Percentiles rank a stretch among this genome's conserved stretches.
Evolutionary conservation across 2,329 filamentous ascomycete species (phyloP).

Genomic region (Alternaria infectoria): DNA sequence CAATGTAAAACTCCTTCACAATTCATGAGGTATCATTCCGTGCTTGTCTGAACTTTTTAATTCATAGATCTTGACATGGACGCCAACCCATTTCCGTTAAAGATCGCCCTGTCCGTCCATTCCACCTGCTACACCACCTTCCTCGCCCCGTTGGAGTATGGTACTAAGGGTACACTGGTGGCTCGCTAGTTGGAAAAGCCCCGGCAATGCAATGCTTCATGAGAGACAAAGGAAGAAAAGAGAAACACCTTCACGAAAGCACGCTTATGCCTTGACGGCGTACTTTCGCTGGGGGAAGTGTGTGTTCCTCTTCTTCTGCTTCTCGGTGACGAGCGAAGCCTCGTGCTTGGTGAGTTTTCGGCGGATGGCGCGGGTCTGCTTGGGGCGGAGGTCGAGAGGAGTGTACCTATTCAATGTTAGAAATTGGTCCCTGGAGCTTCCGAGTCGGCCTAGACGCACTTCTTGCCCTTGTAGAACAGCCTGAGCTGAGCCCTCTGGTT

Average conservation of each 20-base stretch:
- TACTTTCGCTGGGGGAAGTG: slow-evolving; percentile 99
- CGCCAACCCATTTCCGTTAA: slow-evolving; percentile 48
- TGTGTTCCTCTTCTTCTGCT: slow-evolving; percentile 92
- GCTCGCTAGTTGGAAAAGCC: slow-evolving; percentile 47
- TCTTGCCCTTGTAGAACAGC: slow-evolving; percentile 99
- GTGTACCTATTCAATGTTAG: slow-evolving; percentile 65
- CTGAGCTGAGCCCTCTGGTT: slow-evolving; percentile 94
- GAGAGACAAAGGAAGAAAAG: slow-evolving; percentile 48
- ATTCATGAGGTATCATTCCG: slow-evolving; percentile 22
- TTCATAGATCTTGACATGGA: slow-evolving; percentile 51
- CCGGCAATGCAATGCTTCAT: slow-evolving; percentile 52
- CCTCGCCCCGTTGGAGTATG: slow-evolving; percentile 40
- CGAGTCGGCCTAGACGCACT: slow-evolving; percentile 54
- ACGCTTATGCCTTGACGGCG: slow-evolving; percentile 84
- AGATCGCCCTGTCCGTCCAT: slow-evolving; percentile 45
- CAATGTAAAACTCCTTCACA: slow-evolving; percentile 14
- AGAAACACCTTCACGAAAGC: slow-evolving; percentile 37
- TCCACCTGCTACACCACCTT: slow-evolving; percentile 40
- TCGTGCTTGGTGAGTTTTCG: slow-evolving; percentile 94
- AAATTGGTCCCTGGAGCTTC: slow-evolving; percentile 2
- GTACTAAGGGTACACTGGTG: slow-evolving; percentile 50
- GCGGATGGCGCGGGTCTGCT: slow-evolving; percentile 98
- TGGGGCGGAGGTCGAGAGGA: slow-evolving; percentile 96
- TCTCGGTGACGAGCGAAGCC: slow-evolving; percentile 81
- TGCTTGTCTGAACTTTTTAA: slow-evolving; percentile 49